Evolutionary conservation across 257 asterid genomes (phyloP).

Genomic region (Penstemon barbatus): DNA sequence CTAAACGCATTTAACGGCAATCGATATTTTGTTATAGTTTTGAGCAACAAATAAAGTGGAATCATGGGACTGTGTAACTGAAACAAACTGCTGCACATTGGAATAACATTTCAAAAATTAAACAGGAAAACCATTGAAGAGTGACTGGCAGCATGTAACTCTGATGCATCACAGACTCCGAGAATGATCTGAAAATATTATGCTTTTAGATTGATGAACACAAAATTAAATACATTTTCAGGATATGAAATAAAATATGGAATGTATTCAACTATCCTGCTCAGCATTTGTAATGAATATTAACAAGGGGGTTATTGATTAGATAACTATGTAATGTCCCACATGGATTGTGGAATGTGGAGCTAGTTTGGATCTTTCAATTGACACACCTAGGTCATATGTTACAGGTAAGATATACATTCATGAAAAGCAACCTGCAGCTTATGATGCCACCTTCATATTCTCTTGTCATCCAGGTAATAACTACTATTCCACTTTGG

Average conservation of each 20-base stretch:
- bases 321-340: no score
- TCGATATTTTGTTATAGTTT: background rate
- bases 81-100: background rate
- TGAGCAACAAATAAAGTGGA: background rate
- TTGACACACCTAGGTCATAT: slow-evolving; percentile 17
- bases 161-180: no score
- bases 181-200: no score
- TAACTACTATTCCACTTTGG: background rate
- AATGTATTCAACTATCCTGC: background rate
- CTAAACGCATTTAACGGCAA: background rate
- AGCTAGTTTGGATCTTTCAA: background rate
- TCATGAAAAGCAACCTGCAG: slow-evolving; percentile 50
- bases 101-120: no score
- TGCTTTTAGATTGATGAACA: no score
- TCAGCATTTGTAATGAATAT: background rate
- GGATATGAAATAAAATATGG: no score
- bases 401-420: slow-evolving; percentile 70
- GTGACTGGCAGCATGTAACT: no score
- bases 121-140: no score
- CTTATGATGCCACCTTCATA: slow-evolving; percentile 80
- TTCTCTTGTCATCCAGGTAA: slow-evolving; percentile 83
- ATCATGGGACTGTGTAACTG: no score
- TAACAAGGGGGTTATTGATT: background rate
- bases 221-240: no score
- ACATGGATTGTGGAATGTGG: no score